Conservation (phyloP, 305 asterid genomes). For the Euphrasia arctica region DNA sequence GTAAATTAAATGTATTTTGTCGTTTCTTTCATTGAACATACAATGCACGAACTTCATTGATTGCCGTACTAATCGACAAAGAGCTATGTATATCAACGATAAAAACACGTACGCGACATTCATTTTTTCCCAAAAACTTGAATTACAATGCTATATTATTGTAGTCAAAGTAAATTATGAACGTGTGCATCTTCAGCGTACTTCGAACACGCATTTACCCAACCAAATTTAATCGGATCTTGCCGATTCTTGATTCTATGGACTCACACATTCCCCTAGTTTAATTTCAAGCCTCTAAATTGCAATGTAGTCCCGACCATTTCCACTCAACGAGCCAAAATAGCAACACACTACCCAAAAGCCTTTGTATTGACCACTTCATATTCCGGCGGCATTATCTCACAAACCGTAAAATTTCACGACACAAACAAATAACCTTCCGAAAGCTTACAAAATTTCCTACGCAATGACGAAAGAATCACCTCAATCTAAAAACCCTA, state of each 20-base stretch:
- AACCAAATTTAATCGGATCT: constrained; percentile 39
- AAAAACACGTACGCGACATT: background rate
- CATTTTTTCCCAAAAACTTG: background rate
- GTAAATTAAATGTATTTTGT: background rate
- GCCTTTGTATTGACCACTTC: constrained; percentile 48
- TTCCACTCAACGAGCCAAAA: constrained; percentile 35
- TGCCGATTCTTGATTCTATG: constrained; percentile 37
- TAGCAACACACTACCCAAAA: constrained; percentile 34
- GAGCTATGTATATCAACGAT: background rate
- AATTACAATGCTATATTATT: background rate
- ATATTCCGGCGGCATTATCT: constrained; percentile 39
- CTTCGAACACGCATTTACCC: constrained; percentile 30
- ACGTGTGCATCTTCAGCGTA: constrained; percentile 64
- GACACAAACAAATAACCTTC: constrained; percentile 24
- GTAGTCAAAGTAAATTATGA: background rate
- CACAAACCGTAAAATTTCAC: constrained; percentile 19
- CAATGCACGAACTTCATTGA: background rate
- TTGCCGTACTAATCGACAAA: background rate
- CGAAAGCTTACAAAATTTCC: constrained; percentile 59
- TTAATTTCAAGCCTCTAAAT: constrained; percentile 22
- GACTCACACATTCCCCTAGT: constrained; percentile 31
- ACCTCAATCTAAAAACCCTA: constrained; percentile 17
- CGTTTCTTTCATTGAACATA: background rate
- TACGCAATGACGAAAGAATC: constrained; percentile 29
- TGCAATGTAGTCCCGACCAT: constrained; percentile 30